Base-by-base conservation (phyloP, 2,329 filamentous ascomycete species). In the Escovopsis sp. region DNA sequence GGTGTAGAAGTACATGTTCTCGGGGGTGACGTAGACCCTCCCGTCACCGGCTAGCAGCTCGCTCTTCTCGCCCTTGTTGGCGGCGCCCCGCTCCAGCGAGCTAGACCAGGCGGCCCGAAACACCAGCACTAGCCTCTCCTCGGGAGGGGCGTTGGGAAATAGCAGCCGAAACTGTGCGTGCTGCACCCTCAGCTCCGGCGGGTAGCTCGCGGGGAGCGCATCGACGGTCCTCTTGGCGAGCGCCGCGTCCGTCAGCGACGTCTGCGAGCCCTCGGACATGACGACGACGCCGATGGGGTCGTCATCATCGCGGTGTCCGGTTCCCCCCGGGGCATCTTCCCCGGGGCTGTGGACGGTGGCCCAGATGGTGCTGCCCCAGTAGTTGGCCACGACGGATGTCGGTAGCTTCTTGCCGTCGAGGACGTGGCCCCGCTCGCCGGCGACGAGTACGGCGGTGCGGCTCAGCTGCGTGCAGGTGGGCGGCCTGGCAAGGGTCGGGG, bases 1-100 rank as follows among this genome's bases (percentile, higher is more conserved):
- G 47, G 87, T 92, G 58, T 94, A 98, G 52, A 98, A 96, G 56
- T 93, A 96, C 53, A 98, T 76, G 43, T 87, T 81, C 41, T 79
- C 76, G 0, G 79, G 69, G 1, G 88, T 96, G 40, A 94, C 77
- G 53, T 92, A 98, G 17, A 93, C 76, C 35, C 90, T 75, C 1
- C 90, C 71, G 37, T 70, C 70, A 14, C 70, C 69, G 16, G 65
- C 59, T 45, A 96, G 53, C 1, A 51, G 47, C 13, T 60, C 59
- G 36, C 51, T 55, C 4, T 57, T 54, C 21, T 25, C 21, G 21
- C 21, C 11, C 21, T 25, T 25, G n/a, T n/a, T n/a, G n/a, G n/a
- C n/a, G 7, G 61, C 58, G 14, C 61, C 58, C 17, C 60, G 57
- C 9, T 62, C 51, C 21, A 49, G 57, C 14, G 66, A 63, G 43